phyloP scores from a whole-genome alignment of 148 eudicot species.

The Diospyros kaki region DNA sequence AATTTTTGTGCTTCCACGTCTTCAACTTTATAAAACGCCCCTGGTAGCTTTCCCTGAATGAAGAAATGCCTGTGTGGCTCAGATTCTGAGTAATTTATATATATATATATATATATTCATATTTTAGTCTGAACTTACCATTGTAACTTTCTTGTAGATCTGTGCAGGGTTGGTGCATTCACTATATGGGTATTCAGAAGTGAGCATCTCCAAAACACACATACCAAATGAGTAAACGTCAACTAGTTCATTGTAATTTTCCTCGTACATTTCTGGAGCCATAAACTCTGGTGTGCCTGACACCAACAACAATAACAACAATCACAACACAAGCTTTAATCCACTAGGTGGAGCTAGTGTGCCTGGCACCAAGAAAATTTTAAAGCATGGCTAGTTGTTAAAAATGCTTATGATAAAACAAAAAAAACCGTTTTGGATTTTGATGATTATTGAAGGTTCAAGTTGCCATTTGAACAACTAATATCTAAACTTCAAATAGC shows the following conservation, averaged over 20 bases:
- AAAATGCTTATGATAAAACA: neutral
- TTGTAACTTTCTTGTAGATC: conserved; percentile 61
- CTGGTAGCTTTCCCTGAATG: conserved; percentile 41
- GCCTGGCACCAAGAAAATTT: conserved; percentile 11
- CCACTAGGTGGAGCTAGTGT: too few relatives aligned
- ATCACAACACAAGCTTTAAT: too few relatives aligned
- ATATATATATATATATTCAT: neutral
- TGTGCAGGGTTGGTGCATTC: conserved; percentile 61
- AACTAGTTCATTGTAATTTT: conserved; percentile 59
- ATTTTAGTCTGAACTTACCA: conserved; percentile 26
- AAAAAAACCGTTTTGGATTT: too few relatives aligned
- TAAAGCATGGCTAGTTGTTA: neutral
- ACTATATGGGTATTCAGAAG: conserved; percentile 67
- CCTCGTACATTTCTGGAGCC: conserved; percentile 84
- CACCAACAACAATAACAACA: too few relatives aligned
- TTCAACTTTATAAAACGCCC: conserved; percentile 38
- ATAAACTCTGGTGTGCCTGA: conserved; percentile 70
- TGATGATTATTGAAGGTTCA: too few relatives aligned
- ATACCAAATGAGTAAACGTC: conserved; percentile 75
- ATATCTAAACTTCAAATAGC: neutral
- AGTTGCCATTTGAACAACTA: too few relatives aligned
- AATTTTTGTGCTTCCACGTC: conserved; percentile 43
- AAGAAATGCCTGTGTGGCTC: conserved; percentile 10
- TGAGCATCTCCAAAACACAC: conserved; percentile 72
- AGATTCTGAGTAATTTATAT: neutral